Evolutionary conservation across 2,329 filamentous ascomycete species (phyloP).

Genomic region (Sporothrix globosa): DNA sequence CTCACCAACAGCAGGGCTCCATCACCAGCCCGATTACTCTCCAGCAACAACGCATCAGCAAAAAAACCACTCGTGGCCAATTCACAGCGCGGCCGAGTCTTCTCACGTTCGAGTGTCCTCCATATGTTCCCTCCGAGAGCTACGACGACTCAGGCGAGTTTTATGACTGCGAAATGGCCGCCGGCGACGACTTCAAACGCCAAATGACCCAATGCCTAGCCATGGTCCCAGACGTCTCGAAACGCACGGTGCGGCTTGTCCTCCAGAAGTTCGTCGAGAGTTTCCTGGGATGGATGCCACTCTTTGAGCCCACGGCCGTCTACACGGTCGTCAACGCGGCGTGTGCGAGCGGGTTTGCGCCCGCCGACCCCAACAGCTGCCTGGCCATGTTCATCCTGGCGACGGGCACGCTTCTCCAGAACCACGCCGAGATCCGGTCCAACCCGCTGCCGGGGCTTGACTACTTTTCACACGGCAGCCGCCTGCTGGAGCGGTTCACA

Average conservation of each 20-base stretch:
- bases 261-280: slow-evolving; percentile 11
- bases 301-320: background rate
- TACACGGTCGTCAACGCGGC: slow-evolving; percentile 30
- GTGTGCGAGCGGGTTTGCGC: slow-evolving; percentile 16
- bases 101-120: slow-evolving; percentile 30
- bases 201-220: slow-evolving; percentile 22
- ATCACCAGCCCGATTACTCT: background rate
- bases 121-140: slow-evolving; percentile 32
- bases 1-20: background rate
- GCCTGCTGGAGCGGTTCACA: slow-evolving; percentile 29
- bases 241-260: background rate
- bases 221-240: slow-evolving; percentile 31
- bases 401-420: slow-evolving; percentile 32
- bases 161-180: slow-evolving; percentile 33
- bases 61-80: background rate
- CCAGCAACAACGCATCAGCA: background rate
- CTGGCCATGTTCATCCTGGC: slow-evolving; percentile 34
- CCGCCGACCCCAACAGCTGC: slow-evolving; percentile 32
- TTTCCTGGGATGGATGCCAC: background rate
- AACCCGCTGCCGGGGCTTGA: slow-evolving; percentile 31
- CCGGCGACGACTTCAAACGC: slow-evolving; percentile 31
- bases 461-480: slow-evolving; percentile 33
- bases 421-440: slow-evolving; percentile 27
- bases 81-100: slow-evolving; percentile 32
- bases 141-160: slow-evolving; percentile 34